Percentiles rank a stretch among this genome's conserved stretches.
Evolutionary conservation across 1,139 yeast species (phyloP).

Genomic region (Chernovozyma sophiae-reginae): DNA sequence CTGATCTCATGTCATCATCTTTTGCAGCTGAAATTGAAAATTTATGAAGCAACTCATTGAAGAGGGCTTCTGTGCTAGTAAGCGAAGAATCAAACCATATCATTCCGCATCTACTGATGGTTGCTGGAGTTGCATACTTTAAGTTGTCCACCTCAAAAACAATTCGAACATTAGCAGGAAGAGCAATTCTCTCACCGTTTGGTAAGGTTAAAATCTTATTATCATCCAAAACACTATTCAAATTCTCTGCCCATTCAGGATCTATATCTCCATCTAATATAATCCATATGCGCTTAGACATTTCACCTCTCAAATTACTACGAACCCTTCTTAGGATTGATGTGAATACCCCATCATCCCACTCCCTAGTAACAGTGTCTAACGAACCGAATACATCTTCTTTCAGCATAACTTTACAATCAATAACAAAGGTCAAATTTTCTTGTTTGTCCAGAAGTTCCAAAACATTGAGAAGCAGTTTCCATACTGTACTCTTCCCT

Average conservation of each 20-base stretch:
- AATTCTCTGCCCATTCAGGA: slow-evolving; percentile 90
- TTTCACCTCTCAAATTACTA: slow-evolving; percentile 59
- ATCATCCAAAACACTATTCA: slow-evolving; percentile 90
- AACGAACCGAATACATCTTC: slow-evolving; percentile 65
- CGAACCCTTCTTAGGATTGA: slow-evolving; percentile 56
- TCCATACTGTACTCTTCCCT: slow-evolving; percentile 65
- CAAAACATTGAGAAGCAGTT: slow-evolving; percentile 45
- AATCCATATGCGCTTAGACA: slow-evolving; percentile 62
- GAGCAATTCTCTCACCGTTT: slow-evolving; percentile 75
- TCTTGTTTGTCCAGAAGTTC: slow-evolving; percentile 32
- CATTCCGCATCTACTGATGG: slow-evolving; percentile 91
- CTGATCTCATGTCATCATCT: slow-evolving; percentile 9
- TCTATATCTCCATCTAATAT: slow-evolving; percentile 92
- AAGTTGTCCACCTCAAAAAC: slow-evolving; percentile 76
- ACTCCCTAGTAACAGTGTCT: slow-evolving; percentile 78
- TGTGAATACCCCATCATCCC: slow-evolving; percentile 89
- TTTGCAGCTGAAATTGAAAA: slow-evolving; percentile 10
- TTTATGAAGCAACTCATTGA: slow-evolving; percentile 23
- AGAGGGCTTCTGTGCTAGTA: slow-evolving; percentile 16
- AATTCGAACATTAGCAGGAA: slow-evolving; percentile 62
- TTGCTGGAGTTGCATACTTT: slow-evolving; percentile 77
- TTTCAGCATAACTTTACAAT: slow-evolving; percentile 72
- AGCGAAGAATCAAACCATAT: slow-evolving; percentile 56
- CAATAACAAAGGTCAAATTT: slow-evolving; percentile 47
- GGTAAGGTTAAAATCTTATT: slow-evolving; percentile 79